Percentiles rank a stretch among this genome's conserved stretches.
phyloP scores from a whole-genome alignment of 2,329 filamentous ascomycete species.

The Podosphaera xanthii region DNA sequence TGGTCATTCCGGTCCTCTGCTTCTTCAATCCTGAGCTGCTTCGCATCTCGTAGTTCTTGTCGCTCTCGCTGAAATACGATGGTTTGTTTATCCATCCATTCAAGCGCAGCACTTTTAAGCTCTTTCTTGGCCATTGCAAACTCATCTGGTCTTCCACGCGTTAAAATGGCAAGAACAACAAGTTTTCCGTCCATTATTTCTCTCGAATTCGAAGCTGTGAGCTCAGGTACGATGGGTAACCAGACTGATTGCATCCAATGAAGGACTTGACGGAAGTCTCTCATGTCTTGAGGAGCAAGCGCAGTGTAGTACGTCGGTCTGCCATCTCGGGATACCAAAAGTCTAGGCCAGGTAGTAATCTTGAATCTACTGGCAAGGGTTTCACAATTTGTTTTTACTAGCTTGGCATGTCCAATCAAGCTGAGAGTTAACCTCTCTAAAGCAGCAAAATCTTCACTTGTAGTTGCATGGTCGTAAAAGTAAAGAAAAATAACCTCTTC shows the following conservation, averaged over 20 bases:
- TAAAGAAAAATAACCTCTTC: conserved; percentile 95
- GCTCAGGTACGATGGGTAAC: conserved; percentile 84
- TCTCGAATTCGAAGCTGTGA: conserved; percentile 72
- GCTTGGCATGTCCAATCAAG: conserved; percentile 72
- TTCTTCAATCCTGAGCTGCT: conserved; percentile 88
- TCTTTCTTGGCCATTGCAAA: conserved; percentile 63
- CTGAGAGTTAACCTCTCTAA: conserved; percentile 69
- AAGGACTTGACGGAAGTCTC: conserved; percentile 58
- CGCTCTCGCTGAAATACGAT: conserved; percentile 79
- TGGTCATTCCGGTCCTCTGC: conserved; percentile 85
- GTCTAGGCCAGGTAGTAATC: conserved; percentile 88
- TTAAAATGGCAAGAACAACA: conserved; percentile 80
- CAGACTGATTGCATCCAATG: conserved; percentile 93
- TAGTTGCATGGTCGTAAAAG: conserved; percentile 92
- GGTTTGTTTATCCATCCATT: conserved; percentile 96
- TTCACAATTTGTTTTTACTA: conserved; percentile 75
- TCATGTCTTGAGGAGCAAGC: conserved; percentile 75
- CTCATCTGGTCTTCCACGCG: conserved; percentile 54
- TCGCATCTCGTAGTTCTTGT: conserved; percentile 79
- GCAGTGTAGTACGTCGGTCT: conserved; percentile 77
- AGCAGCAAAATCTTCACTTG: conserved; percentile 72
- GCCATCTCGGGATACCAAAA: conserved; percentile 74
- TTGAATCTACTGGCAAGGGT: conserved; percentile 64
- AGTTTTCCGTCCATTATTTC: conserved; percentile 91
- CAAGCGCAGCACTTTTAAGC: conserved; percentile 82